Evolutionary conservation across 2,329 filamentous ascomycete species (phyloP).

Genomic region (Tolypocladium nubicola): DNA sequence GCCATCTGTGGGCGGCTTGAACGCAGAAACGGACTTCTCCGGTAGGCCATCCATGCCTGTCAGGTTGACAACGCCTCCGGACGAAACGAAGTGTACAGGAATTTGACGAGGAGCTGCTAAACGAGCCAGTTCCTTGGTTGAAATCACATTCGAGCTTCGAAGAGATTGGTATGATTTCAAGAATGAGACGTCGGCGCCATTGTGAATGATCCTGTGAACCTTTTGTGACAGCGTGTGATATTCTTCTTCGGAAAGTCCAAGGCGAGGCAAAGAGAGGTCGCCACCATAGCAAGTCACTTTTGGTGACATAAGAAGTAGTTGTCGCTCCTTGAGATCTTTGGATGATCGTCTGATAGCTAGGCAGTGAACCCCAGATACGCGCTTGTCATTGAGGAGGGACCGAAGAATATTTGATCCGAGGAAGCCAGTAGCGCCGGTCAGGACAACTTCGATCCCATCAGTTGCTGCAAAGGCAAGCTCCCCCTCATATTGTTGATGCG

Average conservation of each 20-base stretch:
- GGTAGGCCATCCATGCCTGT: not conserved
- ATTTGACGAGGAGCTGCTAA: slow-evolving; percentile 13
- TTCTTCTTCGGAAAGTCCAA: slow-evolving; percentile 11
- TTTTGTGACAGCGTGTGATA: slow-evolving; percentile 5
- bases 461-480: not conserved
- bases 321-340: not conserved
- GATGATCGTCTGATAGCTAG: slow-evolving; percentile 23
- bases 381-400: slow-evolving; percentile 8
- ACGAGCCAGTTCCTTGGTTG: slow-evolving; percentile 21
- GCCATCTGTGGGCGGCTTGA: slow-evolving; percentile 10
- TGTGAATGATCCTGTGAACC: slow-evolving; percentile 38
- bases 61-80: slow-evolving; percentile 7
- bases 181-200: slow-evolving; percentile 30
- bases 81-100: slow-evolving; percentile 20
- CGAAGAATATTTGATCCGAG: slow-evolving; percentile 4
- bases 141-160: slow-evolving; percentile 19
- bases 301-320: not conserved
- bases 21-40: slow-evolving; percentile 6
- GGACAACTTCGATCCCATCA: not conserved
- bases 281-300: slow-evolving; percentile 11
- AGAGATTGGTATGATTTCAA: slow-evolving; percentile 25
- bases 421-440: slow-evolving; percentile 4
- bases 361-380: slow-evolving; percentile 29
- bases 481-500: not conserved
- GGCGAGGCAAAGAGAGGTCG: slow-evolving; percentile 14